Base-by-base conservation (phyloP, 202 grass and related monocot genomes). In the Schoenoplectus triqueter region DNA sequence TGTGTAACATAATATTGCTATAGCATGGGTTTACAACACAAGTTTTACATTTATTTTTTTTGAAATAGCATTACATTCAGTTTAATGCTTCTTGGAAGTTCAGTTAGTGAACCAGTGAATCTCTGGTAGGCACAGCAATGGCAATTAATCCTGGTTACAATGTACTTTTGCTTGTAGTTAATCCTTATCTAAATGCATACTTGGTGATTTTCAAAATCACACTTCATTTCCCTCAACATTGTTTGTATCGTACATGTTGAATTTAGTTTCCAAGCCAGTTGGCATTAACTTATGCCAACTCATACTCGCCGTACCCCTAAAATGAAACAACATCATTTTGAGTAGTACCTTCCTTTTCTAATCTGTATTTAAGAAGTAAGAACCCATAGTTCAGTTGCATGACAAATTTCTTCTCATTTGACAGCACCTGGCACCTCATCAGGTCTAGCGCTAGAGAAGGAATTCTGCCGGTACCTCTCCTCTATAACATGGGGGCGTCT, bases 401-500 rank as follows among this genome's bases (percentile, higher is more conserved):
- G 69, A 57, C 69, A 17, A 65, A 47, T 21, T 50, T 65, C 41
- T 73, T 18, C 55, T n/a, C 17, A 13, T 69, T 86, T 65, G 51
- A 40, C 80, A 94, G 88, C 66, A 62, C 59, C 88, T 41, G 61
- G 67, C 13, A 6, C 86, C 8, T 81, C 44, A 40, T 73, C 71
- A 39, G 64, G 84, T 74, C 86, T 90, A 45, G 80, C 91, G 73
- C 84, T 87, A 88, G 88, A 97, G 88, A 97, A 88, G 82, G 88
- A 94, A 78, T 97, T 97, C 57, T 94, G 89, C 83, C 84, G 14
- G 77, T 80, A 88, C 64, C 80, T 94, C 40, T 87, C 89, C 2
- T 75, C 71, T 50, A 97, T 97, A 84, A 73, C 88, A 57, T 97
- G 94, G 94, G 63, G 86, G 39, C 90, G 83, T 48, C 87, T 97